phyloP scores from a whole-genome alignment of 2,329 filamentous ascomycete species.

The Hymenotorrendiella dingleyae region DNA sequence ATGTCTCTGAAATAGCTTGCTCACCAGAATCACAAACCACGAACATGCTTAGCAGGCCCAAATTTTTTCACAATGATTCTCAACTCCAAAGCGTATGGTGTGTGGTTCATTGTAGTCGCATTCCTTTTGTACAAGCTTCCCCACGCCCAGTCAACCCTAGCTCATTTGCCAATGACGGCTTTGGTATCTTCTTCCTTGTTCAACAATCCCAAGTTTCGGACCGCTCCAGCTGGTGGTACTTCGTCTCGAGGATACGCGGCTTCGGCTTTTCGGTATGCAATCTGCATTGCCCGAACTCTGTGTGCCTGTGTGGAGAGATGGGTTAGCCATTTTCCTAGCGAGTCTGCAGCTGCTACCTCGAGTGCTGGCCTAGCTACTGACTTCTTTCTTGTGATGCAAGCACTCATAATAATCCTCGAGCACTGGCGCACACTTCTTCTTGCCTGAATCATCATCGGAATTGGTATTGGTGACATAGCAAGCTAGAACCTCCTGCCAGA shows the following conservation, averaged over 20 bases:
- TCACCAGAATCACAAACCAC: no score
- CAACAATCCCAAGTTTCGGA: constrained; percentile 78
- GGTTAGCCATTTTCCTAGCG: background rate
- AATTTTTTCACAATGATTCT: no score
- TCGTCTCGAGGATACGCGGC: constrained; percentile 71
- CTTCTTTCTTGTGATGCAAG: constrained; percentile 98
- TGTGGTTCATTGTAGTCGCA: constrained; percentile 1
- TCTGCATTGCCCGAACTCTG: constrained; percentile 72
- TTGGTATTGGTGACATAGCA: constrained; percentile 95
- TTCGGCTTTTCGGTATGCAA: constrained; percentile 77
- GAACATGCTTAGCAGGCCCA: no score
- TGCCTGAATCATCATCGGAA: constrained; percentile 70
- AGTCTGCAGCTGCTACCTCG: background rate
- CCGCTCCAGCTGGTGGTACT: constrained; percentile 76
- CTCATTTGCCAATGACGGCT: constrained; percentile 40
- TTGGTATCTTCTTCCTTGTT: constrained; percentile 77
- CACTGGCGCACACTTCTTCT: constrained; percentile 77
- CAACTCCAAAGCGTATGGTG: no score
- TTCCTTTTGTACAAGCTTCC: constrained; percentile 27
- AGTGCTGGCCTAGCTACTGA: constrained; percentile 33
- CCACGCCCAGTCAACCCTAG: constrained; percentile 6
- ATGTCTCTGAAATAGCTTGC: no score
- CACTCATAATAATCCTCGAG: constrained; percentile 99
- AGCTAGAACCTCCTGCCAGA: constrained; percentile 98
- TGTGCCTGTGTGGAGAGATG: constrained; percentile 46